Percentiles rank a stretch among this genome's conserved stretches.
These are phyloP conservation scores for Decorospora gaudefroyi DNA, from an alignment of 2,329 filamentous ascomycete species.

Conservation along the genomic window DNA sequence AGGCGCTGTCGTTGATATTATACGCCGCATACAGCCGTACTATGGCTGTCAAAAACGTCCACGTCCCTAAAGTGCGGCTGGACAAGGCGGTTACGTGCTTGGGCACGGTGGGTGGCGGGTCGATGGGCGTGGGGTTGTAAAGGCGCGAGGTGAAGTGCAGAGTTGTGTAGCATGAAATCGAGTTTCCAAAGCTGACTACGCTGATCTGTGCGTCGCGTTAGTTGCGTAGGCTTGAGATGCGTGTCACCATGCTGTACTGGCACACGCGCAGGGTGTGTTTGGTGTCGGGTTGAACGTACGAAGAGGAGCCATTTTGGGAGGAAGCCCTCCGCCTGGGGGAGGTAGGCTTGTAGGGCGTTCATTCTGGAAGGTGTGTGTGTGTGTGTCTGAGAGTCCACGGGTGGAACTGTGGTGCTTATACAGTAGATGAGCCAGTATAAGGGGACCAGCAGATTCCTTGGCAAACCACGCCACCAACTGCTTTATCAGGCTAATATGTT, in stretches of 20 bases:
- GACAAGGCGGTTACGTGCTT: conserved; percentile 71
- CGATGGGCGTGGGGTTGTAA: conserved; percentile 67
- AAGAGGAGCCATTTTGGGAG: conserved; percentile 69
- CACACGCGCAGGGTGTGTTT: conserved; percentile 7
- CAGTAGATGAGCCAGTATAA: too few species aligned
- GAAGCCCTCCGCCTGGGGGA: conserved; percentile 56
- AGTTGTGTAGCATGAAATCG: conserved; percentile 79
- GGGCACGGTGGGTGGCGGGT: conserved; percentile 45
- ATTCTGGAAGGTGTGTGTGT: conserved; percentile 25
- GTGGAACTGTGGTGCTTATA: too few species aligned
- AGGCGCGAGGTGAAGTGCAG: conserved; percentile 82
- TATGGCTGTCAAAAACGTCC: conserved; percentile 78
- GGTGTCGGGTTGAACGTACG: conserved; percentile 50
- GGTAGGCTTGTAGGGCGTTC: conserved; percentile 45
- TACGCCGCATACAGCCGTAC: conserved; percentile 84
- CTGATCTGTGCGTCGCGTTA: conserved; percentile 65
- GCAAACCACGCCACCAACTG: too few species aligned
- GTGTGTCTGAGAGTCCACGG: too few species aligned
- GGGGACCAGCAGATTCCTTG: too few species aligned
- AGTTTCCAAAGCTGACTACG: conserved; percentile 80
- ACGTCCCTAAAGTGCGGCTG: conserved; percentile 82
- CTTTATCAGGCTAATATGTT: too few species aligned
- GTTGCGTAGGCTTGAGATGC: background rate
- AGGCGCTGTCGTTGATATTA: conserved; percentile 69
- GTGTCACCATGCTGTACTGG: too few species aligned